These are phyloP conservation scores for Geotrichum bryndzae DNA, from an alignment of 1,139 yeast species.

Conservation along the genomic window DNA sequence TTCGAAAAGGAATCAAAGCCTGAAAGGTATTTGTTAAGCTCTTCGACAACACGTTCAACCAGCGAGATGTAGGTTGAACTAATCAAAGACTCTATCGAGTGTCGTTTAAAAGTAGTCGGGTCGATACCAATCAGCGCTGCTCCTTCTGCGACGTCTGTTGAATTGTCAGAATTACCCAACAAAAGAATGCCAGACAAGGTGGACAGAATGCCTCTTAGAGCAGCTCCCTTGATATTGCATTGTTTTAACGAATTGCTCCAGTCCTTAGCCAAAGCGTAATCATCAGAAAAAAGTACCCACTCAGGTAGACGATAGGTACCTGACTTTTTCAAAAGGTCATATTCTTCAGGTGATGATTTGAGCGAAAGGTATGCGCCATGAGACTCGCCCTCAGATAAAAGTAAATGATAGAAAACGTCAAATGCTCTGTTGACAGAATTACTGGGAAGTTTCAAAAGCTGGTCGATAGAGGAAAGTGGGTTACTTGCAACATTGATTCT, in stretches of 20 bases:
- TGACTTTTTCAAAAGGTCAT: constrained; percentile 31
- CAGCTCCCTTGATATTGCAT: constrained; percentile 34
- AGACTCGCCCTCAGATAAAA: constrained; percentile 32
- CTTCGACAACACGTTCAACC: constrained; percentile 32
- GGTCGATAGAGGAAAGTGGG: constrained; percentile 32
- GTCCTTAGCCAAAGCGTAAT: constrained; percentile 37
- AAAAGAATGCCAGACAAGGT: constrained; percentile 37
- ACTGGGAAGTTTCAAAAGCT: constrained; percentile 30
- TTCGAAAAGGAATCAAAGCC: constrained; percentile 26
- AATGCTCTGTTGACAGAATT: constrained; percentile 31
- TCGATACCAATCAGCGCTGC: constrained; percentile 38
- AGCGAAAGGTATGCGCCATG: constrained; percentile 32
- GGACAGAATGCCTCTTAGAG: constrained; percentile 34
- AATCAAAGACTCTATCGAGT: constrained; percentile 33
- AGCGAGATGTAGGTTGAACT: constrained; percentile 33
- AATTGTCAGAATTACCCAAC: constrained; percentile 30
- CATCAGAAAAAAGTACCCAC: constrained; percentile 36
- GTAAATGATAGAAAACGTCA: constrained; percentile 38
- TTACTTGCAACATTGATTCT: constrained; percentile 32
- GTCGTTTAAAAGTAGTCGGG: constrained; percentile 27
- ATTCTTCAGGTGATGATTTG: constrained; percentile 29
- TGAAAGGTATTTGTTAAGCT: constrained; percentile 34
- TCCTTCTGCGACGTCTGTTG: constrained; percentile 36
- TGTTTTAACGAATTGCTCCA: constrained; percentile 38
- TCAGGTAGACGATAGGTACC: constrained; percentile 32